Evolutionary conservation across 495 filamentous ascomycete genomes (phyloP).

Genomic region (Aspergillus kassunensis): DNA sequence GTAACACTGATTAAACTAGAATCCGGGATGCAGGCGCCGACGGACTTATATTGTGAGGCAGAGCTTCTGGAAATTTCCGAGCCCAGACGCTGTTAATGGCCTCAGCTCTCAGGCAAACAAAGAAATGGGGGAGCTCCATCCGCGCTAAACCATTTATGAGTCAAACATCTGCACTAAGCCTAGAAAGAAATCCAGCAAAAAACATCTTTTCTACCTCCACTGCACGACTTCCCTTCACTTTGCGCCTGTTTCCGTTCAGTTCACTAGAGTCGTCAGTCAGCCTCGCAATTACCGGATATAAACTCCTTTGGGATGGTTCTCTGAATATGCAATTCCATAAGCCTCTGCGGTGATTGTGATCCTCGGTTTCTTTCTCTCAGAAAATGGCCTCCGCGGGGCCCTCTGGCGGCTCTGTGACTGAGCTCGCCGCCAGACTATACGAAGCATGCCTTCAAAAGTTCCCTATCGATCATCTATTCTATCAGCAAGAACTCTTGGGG

Average conservation of each 20-base stretch:
- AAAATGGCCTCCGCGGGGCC: constrained; percentile 36
- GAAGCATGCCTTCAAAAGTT: constrained; percentile 38
- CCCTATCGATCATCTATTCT: constrained; percentile 52
- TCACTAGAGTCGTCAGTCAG: not conserved
- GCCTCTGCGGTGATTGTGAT: constrained; percentile 22
- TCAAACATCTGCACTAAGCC: constrained; percentile 18
- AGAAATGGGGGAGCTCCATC: constrained; percentile 16
- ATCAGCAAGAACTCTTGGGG: constrained; percentile 62
- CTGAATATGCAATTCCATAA: constrained; percentile 31
- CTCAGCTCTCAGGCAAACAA: constrained; percentile 18
- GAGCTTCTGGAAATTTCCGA: constrained; percentile 53
- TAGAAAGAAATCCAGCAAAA: constrained; percentile 30
- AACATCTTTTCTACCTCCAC: constrained; percentile 27
- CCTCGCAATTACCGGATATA: not conserved
- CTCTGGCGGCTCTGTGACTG: constrained; percentile 26
- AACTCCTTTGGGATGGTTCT: constrained; percentile 8
- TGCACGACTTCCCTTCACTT: not conserved
- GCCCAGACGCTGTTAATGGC: constrained; percentile 4
- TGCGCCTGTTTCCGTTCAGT: not conserved
- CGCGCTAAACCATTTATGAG: constrained; percentile 27
- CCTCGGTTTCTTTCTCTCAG: constrained; percentile 11
- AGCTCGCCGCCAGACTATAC: constrained; percentile 44
- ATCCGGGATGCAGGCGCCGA: constrained; percentile 10
- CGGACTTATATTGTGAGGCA: constrained; percentile 21
- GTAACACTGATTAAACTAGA: constrained; percentile 2